Percentiles rank a stretch among this genome's conserved stretches.
Conservation (phyloP, 495 filamentous ascomycete species). For the Neurospora terricola region DNA sequence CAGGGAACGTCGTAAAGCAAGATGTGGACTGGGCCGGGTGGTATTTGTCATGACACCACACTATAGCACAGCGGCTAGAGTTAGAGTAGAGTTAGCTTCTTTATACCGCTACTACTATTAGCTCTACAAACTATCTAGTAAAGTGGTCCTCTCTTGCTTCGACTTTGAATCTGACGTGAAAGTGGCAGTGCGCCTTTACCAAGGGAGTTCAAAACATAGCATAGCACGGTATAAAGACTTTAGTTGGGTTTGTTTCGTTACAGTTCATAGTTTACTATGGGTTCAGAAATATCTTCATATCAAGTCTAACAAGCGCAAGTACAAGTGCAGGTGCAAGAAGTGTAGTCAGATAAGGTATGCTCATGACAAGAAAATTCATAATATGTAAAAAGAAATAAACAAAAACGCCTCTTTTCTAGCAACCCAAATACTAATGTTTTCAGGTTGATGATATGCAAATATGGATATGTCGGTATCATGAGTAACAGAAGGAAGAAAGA, state of each 20-base stretch:
- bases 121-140: neutral
- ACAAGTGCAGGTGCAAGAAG: too few species aligned
- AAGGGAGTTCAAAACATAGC: too few species aligned
- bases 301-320: neutral
- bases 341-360: neutral
- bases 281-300: neutral
- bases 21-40: neutral
- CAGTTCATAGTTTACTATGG: too few species aligned
- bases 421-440: neutral
- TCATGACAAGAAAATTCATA: neutral
- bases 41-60: neutral
- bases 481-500: neutral
- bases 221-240: too few species aligned
- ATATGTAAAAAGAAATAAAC: neutral
- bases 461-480: neutral
- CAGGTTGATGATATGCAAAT: neutral
- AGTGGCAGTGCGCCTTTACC: too few species aligned
- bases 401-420: neutral
- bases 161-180: too few species aligned
- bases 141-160: too few species aligned
- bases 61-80: neutral
- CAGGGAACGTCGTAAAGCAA: neutral
- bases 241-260: too few species aligned
- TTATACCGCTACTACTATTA: neutral
- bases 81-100: neutral